Base-by-base conservation (phyloP, 2,329 filamentous ascomycete genomes). In the Fusarium bulbicola region DNA sequence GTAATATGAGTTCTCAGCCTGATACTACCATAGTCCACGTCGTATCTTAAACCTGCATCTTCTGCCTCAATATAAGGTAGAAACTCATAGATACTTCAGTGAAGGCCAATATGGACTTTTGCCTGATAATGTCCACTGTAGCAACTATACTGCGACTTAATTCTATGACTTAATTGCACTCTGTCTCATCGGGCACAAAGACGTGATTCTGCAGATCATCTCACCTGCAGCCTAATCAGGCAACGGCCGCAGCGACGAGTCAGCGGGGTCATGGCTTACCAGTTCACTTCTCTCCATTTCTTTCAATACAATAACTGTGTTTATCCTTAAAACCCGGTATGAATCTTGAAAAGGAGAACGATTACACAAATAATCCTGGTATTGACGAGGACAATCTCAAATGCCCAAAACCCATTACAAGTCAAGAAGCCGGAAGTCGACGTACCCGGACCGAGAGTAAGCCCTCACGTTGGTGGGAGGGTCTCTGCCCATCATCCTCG, bases 311-410 rank as follows among this genome's bases (percentile, higher is more conserved):
- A 34, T 7, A 7, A 6, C 32, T 15, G 13, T 34, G 13, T 14
- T 13, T 32, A 6, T 14, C 5, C 12, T 34, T 6, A 7, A 15
- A 34, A 34, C 2, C 32, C 26, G 13, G 9, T 5, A 47, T 47
- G 45, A 28, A 11, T 9, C 20, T 13, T 13, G 45, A 30, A 30
- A 15, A 21, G 6, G 21, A 14, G 3, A 14, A 3, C 3, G 0
- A 3, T 24, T 24, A 10, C 14, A 32, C 9, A 7, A 7, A 16
- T 11, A 11, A 5, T 4, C 12, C 45, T 0, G 9, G 5, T 12
- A 7, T 16, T 12, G 28, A 30, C 1, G 28, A n/a, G 2, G 28
- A 30, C 9, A 16, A 14, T 47, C 28, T 47, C 14, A 30, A 12
- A 14, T 16, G 9, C 8, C 28, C 45, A 16, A 21, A 30, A 0